Evolutionary conservation across 345 rosid species (phyloP).

Genomic region (Rubroshorea leprosula): DNA sequence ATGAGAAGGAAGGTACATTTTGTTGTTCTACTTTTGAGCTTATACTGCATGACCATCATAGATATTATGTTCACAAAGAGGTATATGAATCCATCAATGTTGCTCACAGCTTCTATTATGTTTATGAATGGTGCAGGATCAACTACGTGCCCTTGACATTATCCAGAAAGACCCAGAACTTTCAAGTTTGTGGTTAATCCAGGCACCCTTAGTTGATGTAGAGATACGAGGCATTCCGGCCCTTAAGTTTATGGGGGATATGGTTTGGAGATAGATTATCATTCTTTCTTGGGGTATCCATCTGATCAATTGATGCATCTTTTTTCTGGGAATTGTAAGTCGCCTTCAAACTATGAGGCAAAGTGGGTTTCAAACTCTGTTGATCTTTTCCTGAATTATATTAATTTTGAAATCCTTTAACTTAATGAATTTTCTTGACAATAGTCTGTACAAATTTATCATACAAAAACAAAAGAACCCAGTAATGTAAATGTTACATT

Average conservation of each 20-base stretch:
- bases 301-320: no score
- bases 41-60: no score
- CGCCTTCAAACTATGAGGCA: no score
- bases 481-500: neutral
- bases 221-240: constrained; percentile 84
- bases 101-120: neutral
- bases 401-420: no score
- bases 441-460: neutral
- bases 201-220: constrained; percentile 56
- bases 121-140: constrained; percentile 45
- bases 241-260: constrained; percentile 69
- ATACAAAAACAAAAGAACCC: neutral
- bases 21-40: neutral
- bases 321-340: no score
- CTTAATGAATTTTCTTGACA: neutral
- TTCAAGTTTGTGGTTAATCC: constrained; percentile 39
- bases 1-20: constrained; percentile 55
- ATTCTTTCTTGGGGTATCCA: no score
- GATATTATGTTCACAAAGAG: no score
- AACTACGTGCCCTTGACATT: constrained; percentile 46
- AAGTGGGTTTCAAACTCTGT: no score
- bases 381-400: no score
- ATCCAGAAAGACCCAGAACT: constrained; percentile 50
- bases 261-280: constrained; percentile 64
- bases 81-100: constrained; percentile 1